phyloP scores from a whole-genome alignment of 2,329 filamentous ascomycete species.

The Periconia macrospinosa region DNA sequence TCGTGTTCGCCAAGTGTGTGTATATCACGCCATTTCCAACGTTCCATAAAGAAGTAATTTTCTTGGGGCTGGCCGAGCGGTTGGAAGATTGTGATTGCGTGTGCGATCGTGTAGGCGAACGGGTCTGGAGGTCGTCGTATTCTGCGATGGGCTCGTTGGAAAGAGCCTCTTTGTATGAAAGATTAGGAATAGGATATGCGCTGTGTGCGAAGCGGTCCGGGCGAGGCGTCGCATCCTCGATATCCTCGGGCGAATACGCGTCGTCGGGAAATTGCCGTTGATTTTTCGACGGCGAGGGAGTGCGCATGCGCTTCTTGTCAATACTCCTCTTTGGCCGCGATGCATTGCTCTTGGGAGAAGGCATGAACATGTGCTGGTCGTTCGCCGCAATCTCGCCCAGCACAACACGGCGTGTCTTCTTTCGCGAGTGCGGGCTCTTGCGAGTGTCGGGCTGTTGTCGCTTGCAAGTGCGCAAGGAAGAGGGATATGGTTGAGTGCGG shows the following conservation, averaged over 20 bases:
- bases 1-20: constrained; percentile 15
- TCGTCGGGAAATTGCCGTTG: constrained; percentile 12
- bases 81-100: constrained; percentile 12
- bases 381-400: constrained; percentile 15
- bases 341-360: constrained; percentile 4
- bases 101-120: constrained; percentile 13
- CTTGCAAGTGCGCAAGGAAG: constrained; percentile 13
- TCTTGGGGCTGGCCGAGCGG: constrained; percentile 17
- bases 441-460: constrained; percentile 9
- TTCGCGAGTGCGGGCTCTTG: constrained; percentile 9
- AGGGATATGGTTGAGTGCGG: constrained; percentile 6
- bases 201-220: constrained; percentile 2
- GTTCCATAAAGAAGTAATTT: constrained; percentile 17
- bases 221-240: constrained; percentile 6
- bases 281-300: constrained; percentile 12
- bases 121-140: constrained; percentile 9
- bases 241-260: constrained; percentile 12
- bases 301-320: constrained; percentile 16
- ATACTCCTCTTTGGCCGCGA: constrained; percentile 8
- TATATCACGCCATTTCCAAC: constrained; percentile 15
- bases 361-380: constrained; percentile 8
- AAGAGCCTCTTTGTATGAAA: constrained; percentile 16
- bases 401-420: constrained; percentile 13
- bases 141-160: constrained; percentile 5
- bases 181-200: constrained; percentile 12